Percentiles rank a stretch among this genome's conserved stretches.
These are phyloP conservation scores for Aureobasidium sp. DNA, from an alignment of 2,329 filamentous ascomycete genomes.

Conservation along the genomic window DNA sequence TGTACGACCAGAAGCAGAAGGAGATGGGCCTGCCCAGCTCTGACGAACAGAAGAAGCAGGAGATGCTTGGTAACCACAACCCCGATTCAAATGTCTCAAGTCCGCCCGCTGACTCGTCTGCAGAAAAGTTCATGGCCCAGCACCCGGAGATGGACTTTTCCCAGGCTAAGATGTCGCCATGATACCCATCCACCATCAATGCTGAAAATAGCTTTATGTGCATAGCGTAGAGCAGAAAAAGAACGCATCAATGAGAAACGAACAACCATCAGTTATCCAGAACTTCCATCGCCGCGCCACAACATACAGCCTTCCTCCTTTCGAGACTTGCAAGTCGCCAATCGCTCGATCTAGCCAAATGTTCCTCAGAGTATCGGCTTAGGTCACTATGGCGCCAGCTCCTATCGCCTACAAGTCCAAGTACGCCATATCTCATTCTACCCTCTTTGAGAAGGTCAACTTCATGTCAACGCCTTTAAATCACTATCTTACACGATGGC, in stretches of 20 bases:
- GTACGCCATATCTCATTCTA: too few species aligned
- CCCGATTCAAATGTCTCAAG: background rate
- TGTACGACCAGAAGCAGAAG: constrained; percentile 98
- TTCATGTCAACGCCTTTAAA: too few species aligned
- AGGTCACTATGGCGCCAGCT: too few species aligned
- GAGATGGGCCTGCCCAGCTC: constrained; percentile 81
- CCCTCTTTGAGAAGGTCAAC: too few species aligned
- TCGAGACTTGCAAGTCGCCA: too few species aligned
- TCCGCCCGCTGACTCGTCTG: background rate
- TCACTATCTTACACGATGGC: too few species aligned
- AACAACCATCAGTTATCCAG: background rate
- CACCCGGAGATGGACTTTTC: constrained; percentile 67
- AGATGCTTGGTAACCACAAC: constrained; percentile 58
- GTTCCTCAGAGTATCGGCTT: too few species aligned
- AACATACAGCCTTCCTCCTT: too few species aligned
- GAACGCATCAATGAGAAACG: constrained; percentile 2
- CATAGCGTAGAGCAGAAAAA: constrained; percentile 1
- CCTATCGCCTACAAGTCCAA: too few species aligned
- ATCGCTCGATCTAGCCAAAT: too few species aligned
- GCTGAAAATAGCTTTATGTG: background rate
- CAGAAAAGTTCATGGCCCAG: constrained; percentile 71
- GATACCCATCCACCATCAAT: background rate
- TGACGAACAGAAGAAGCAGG: constrained; percentile 91
- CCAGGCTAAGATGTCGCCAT: constrained; percentile 49
- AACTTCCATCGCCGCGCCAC: background rate